These are phyloP conservation scores for Plantago coronopus DNA, from an alignment of 305 asterid species.

Conservation along the genomic window DNA sequence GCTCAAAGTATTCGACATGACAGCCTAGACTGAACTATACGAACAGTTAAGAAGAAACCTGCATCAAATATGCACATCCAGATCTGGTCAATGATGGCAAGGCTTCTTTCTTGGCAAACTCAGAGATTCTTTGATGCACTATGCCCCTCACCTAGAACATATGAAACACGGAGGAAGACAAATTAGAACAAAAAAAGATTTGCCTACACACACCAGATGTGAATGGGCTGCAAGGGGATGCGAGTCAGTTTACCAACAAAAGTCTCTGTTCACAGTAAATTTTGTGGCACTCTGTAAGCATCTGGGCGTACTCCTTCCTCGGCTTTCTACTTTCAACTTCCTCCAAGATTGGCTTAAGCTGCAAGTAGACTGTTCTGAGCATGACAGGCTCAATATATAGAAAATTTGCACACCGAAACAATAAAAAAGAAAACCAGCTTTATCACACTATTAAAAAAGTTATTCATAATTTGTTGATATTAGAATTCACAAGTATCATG, in stretches of 20 bases:
- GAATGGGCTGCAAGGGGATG: neutral
- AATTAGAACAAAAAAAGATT: constrained; percentile 8
- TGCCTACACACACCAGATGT: neutral
- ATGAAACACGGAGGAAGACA: constrained; percentile 10
- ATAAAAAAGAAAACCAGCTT: constrained; percentile 1
- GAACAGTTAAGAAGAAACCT: constrained; percentile 42
- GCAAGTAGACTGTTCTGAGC: constrained; percentile 32
- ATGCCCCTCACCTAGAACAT: constrained; percentile 70
- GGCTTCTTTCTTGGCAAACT: constrained; percentile 81
- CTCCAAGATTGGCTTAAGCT: constrained; percentile 93
- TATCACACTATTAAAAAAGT: constrained; percentile 8
- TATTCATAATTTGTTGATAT: constrained; percentile 16
- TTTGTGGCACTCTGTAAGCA: constrained; percentile 93
- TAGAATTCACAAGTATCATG: constrained; percentile 19
- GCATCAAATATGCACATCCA: constrained; percentile 97
- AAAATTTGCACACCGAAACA: neutral
- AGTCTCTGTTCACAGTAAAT: constrained; percentile 96
- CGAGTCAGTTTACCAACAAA: constrained; percentile 48
- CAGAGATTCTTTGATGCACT: constrained; percentile 88
- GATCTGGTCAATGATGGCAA: constrained; percentile 92
- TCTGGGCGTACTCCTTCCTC: constrained; percentile 87
- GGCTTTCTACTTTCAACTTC: constrained; percentile 93
- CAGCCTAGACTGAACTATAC: constrained; percentile 9
- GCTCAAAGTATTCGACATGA: constrained; percentile 10
- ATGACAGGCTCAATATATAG: constrained; percentile 16